Percentiles rank a stretch among this genome's conserved stretches.
phyloP scores from a whole-genome alignment of 352 stramenopile species.

The Phytophthora citricola region DNA sequence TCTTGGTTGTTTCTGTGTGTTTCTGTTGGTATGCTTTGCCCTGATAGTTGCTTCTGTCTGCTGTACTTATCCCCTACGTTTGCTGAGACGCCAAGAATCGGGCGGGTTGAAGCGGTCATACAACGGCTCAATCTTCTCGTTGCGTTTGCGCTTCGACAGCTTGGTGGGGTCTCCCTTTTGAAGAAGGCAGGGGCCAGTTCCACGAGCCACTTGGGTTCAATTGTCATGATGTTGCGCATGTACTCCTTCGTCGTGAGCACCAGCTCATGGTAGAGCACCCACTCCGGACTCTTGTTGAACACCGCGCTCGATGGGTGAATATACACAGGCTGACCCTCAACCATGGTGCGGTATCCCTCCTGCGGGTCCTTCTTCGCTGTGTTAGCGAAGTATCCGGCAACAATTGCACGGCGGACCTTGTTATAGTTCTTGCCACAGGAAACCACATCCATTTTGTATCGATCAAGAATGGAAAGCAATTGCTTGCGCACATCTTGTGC shows the following conservation, averaged over 20 bases:
- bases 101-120: constrained; percentile 98
- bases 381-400: constrained; percentile 99
- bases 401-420: constrained; percentile 98
- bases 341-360: constrained; percentile 98
- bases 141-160: constrained; percentile 97
- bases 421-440: constrained; percentile 97
- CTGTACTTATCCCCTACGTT: constrained; percentile 88
- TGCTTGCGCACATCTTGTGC: constrained; percentile 99
- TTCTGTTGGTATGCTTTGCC: constrained; percentile 7
- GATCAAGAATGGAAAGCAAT: constrained; percentile 98
- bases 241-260: constrained; percentile 97
- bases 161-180: constrained; percentile 98
- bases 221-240: constrained; percentile 99
- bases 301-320: constrained; percentile 98
- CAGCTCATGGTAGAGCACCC: constrained; percentile 99
- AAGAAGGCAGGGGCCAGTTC: constrained; percentile 97
- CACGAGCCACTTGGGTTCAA: constrained; percentile 99
- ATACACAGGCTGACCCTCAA: constrained; percentile 98
- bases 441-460: constrained; percentile 98
- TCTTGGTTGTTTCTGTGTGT: constrained; percentile 14
- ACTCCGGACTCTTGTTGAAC: constrained; percentile 99
- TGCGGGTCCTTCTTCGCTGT: constrained; percentile 99
- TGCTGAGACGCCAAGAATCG: constrained; percentile 97
- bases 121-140: constrained; percentile 99
- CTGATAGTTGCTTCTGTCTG: not conserved